Evolutionary conservation across 2,329 filamentous ascomycete genomes (phyloP), one percentile per base, ranked within the genome.

Genomic region (Neopestalotiopsis sp.): DNA sequence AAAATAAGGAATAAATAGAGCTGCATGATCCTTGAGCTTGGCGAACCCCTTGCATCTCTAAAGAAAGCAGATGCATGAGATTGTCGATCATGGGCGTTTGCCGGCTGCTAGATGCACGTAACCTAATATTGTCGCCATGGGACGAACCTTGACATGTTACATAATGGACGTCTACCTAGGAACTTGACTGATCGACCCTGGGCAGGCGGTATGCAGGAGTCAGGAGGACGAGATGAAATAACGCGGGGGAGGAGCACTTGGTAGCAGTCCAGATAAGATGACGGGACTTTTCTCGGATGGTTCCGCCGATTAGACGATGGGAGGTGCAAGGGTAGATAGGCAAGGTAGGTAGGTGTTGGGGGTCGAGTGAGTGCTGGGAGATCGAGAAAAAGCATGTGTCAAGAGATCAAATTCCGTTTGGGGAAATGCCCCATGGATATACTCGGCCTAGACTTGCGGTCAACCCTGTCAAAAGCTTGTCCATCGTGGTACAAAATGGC

Each of bases 401-500:
- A 66, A 56, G 28, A 57, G 63, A 24, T 66, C 49, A 58, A 56
- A 66, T 32, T 58, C 63, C 63, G 12, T 20, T 28, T 58, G 24
- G 28, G 63, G 45, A 66, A 66, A 56, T 58, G 42, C 40, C 63
- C 59, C 40, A 66, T 66, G 45, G n/a, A 45, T 34, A 58, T 42
- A 66, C 32, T 14, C 28, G 63, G 30, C 49, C 10, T 58, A 45
- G 34, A 49, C 52, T 56, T 66, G 49, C 42, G n/a, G 45, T 34
- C 28, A 66, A 20, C 63, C 63, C 63, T 57, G 63, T 10, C 28
- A 14, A 24, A 66, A 20, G 45, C 63, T 45, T 57, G 63, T 10
- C 28, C 45, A 52, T 9, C n/a, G 62, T n/a, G 63, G 52, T 45
- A 58, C 63, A 66, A 30, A 17, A 9, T 13, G 32, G 28, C 49